phyloP scores from a whole-genome alignment of 108 stramenopile genomes.

The Mayamaea pseudoterrestris region DNA sequence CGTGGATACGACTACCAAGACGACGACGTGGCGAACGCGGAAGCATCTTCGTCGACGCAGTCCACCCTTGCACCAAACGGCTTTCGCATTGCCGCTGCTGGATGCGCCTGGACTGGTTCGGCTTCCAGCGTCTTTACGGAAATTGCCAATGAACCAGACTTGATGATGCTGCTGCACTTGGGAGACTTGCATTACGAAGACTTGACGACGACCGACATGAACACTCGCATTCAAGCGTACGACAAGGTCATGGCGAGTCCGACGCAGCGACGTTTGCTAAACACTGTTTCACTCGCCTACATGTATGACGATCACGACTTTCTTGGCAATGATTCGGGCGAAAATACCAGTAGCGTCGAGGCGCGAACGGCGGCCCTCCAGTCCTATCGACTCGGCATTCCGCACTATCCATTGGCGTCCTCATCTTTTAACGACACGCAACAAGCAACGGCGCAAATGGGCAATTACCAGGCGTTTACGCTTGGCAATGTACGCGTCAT shows the following conservation, averaged over 20 bases:
- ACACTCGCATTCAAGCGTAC: conserved; percentile 23
- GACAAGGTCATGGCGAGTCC: conserved; percentile 36
- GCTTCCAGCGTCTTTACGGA: conserved; percentile 13
- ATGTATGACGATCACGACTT: conserved; percentile 59
- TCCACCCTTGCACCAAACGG: too few relatives aligned
- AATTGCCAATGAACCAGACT: conserved; percentile 17
- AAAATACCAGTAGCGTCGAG: neutral
- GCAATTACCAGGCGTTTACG: conserved; percentile 38
- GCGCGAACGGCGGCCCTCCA: conserved; percentile 16
- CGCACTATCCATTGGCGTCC: conserved; percentile 11
- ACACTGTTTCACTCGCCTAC: conserved; percentile 26
- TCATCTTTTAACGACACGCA: neutral
- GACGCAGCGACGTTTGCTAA: conserved; percentile 25
- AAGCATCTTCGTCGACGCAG: too few relatives aligned
- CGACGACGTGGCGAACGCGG: too few relatives aligned
- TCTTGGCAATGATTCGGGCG: conserved; percentile 24
- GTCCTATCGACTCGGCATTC: conserved; percentile 24
- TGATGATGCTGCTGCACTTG: conserved; percentile 29
- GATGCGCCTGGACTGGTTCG: conserved; percentile 34
- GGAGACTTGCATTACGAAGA: conserved; percentile 53
- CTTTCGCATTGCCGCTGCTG: conserved; percentile 33
- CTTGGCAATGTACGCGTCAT: conserved; percentile 49
- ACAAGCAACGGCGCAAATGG: neutral
- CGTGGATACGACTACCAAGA: too few relatives aligned
- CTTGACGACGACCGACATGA: conserved; percentile 19